These are phyloP conservation scores for Acanthamoeba lenticulata DNA, from an alignment of 208 protist species.

Conservation along the genomic window DNA sequence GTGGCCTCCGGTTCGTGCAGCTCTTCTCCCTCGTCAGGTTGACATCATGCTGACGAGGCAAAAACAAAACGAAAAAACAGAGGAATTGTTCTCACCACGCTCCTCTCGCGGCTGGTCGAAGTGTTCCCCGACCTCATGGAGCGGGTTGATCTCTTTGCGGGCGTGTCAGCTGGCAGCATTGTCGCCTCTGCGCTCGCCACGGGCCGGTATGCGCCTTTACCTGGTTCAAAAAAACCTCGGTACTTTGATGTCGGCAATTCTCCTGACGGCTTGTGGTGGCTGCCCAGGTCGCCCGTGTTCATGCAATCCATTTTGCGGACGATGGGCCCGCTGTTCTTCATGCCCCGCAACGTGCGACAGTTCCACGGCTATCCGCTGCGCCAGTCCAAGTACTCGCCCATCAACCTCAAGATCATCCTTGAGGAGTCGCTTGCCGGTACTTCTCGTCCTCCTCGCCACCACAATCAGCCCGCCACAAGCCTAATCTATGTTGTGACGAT, in stretches of 20 bases:
- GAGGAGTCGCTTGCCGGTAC: conserved; percentile 12
- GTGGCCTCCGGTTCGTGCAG: neutral
- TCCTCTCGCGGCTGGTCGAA: conserved; percentile 75
- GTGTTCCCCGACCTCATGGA: conserved; percentile 77
- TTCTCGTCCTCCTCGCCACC: neutral
- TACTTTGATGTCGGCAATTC: neutral
- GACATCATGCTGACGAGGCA: no score
- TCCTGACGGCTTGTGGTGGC: neutral
- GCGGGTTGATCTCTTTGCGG: conserved; percentile 72
- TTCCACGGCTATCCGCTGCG: conserved; percentile 58
- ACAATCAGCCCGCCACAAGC: no score
- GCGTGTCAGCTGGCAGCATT: conserved; percentile 62
- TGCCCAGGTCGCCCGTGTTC: conserved; percentile 10
- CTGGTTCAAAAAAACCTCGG: no score
- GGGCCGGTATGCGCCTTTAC: no score
- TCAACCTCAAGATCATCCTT: conserved; percentile 41
- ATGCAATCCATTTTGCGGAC: neutral
- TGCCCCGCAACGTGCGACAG: conserved; percentile 41
- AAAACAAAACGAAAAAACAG: no score
- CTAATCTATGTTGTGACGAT: no score
- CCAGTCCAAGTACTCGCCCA: conserved; percentile 34
- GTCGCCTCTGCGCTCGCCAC: conserved; percentile 38
- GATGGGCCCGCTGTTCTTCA: conserved; percentile 27
- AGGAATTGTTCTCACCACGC: conserved; percentile 71
- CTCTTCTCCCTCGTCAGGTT: neutral